A percentile compares a stretch with the other conserved stretches of the same genome.
Conservation (phyloP, 2,329 filamentous ascomycete genomes). For the Coniochaeta ligniaria region DNA sequence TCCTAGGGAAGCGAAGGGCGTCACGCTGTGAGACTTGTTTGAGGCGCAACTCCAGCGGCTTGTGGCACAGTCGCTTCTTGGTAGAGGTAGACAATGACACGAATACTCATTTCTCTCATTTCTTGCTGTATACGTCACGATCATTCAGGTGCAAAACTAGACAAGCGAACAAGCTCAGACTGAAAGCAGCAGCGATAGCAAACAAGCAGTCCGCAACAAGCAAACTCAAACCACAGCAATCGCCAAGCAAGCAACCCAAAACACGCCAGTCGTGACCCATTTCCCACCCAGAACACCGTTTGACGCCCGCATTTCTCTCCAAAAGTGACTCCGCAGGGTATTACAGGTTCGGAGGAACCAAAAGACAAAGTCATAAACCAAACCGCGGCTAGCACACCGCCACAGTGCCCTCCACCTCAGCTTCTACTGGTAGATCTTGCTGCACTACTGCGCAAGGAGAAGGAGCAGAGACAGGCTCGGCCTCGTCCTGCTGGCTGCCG, state of each 20-base stretch:
- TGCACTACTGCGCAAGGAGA: neutral
- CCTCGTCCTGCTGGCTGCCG: conserved; percentile 54
- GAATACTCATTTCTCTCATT: neutral
- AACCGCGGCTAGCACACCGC: neutral
- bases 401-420: neutral
- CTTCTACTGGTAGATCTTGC: neutral
- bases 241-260: neutral
- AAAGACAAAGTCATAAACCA: neutral
- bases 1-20: too few relatives aligned
- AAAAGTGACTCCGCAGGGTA: neutral
- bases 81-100: neutral
- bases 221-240: neutral
- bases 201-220: neutral
- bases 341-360: neutral
- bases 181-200: neutral
- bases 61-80: neutral
- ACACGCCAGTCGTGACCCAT: neutral
- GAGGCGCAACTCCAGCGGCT: neutral
- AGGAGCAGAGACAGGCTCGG: neutral
- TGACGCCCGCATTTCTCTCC: neutral
- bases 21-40: too few relatives aligned
- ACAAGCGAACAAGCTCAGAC: neutral
- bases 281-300: neutral
- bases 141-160: neutral
- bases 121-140: neutral